phyloP scores from a whole-genome alignment of 2,329 filamentous ascomycete species.

The Alternaria sp. region DNA sequence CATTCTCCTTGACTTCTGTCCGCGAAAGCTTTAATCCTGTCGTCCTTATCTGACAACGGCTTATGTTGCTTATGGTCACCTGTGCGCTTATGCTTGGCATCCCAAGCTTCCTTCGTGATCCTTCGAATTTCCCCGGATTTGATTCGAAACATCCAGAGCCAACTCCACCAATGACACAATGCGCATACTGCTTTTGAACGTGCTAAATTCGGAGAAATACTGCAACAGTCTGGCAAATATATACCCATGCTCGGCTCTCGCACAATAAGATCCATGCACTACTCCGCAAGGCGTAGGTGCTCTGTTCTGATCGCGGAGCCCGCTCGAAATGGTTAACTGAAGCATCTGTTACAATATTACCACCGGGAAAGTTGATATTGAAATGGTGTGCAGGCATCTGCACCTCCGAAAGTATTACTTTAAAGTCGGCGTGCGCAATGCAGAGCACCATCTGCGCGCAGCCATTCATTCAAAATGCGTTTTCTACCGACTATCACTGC shows the following conservation, averaged over 20 bases:
- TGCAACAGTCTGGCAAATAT: background rate
- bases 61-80: no score
- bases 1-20: background rate
- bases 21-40: background rate
- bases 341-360: background rate
- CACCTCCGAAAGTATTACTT: background rate
- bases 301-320: background rate
- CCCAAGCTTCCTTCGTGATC: slow-evolving; percentile 3
- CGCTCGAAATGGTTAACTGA: background rate
- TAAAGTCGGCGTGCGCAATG: background rate
- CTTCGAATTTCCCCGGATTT: background rate
- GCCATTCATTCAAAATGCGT: slow-evolving; percentile 20
- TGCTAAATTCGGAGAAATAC: background rate
- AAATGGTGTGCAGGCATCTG: background rate
- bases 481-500: slow-evolving; percentile 22
- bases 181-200: background rate
- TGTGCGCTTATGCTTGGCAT: background rate
- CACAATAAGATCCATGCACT: background rate
- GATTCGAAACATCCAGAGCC: slow-evolving; percentile 1
- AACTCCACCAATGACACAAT: background rate
- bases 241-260: background rate
- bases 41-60: background rate
- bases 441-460: background rate
- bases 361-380: background rate
- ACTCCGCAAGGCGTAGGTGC: slow-evolving; percentile 5